A percentile compares a stretch with the other conserved stretches of the same genome.
Conservation (phyloP, 257 asterid species). For the Nicotiana noctiflora region DNA sequence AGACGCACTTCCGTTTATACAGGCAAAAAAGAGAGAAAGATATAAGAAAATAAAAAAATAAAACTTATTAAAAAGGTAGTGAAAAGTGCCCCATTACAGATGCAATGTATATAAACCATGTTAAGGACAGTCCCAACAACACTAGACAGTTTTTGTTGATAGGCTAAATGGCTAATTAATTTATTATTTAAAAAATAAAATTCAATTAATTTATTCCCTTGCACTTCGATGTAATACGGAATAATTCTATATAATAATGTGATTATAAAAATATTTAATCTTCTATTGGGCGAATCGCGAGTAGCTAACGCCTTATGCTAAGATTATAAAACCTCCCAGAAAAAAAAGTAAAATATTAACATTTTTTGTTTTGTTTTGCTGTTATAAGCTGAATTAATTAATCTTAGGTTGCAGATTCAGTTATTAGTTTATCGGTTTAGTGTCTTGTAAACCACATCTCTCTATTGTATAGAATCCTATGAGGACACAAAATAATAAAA, state of each 20-base stretch:
- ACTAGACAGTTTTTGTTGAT: background rate
- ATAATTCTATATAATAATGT: background rate
- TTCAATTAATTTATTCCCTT: background rate
- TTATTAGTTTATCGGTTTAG: background rate
- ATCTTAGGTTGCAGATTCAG: background rate
- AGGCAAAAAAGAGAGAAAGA: background rate
- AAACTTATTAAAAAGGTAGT: background rate
- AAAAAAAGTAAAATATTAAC: background rate
- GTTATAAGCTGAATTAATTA: background rate
- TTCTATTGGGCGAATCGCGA: background rate
- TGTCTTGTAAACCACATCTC: background rate
- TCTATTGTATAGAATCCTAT: background rate
- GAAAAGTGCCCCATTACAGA: background rate
- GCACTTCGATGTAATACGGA: background rate
- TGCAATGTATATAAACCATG: background rate
- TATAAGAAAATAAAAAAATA: background rate
- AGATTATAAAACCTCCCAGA: background rate
- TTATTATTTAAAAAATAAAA: background rate
- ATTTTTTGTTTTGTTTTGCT: background rate
- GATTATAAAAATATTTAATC: background rate
- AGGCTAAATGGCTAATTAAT: background rate
- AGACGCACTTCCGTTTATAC: background rate
- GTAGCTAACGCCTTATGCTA: background rate
- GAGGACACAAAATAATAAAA: background rate
- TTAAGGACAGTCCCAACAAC: background rate